Conservation (phyloP, 768 basidiomycete species). For the Phaeotremella fagi region DNA sequence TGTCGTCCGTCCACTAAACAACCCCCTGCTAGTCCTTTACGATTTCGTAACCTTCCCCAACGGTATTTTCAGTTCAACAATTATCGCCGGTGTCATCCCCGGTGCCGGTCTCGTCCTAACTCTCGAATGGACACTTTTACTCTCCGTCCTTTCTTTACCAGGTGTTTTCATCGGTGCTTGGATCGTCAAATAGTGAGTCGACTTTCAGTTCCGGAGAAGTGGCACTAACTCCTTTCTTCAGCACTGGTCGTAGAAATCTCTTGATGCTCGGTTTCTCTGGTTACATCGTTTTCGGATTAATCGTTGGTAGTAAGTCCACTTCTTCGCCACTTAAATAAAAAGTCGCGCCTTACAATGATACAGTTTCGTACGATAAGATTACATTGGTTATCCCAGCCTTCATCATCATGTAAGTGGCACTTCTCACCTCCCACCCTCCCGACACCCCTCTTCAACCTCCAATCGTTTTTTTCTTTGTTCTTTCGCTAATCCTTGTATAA, state of each 20-base stretch:
- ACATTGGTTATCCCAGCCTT: constrained; percentile 62
- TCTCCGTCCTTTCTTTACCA: constrained; percentile 51
- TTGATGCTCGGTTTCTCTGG: constrained; percentile 59
- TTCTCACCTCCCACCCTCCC: too few relatives aligned
- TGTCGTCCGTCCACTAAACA: too few relatives aligned
- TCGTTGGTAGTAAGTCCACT: constrained; percentile 11
- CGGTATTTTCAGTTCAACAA: constrained; percentile 63
- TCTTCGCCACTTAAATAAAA: neutral
- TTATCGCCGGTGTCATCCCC: constrained; percentile 64
- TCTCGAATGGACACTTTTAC: constrained; percentile 48
- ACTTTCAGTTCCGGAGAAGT: neutral
- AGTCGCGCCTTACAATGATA: too few relatives aligned
- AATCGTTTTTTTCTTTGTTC: too few relatives aligned
- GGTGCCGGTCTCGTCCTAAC: constrained; percentile 53
- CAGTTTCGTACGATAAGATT: constrained; percentile 57
- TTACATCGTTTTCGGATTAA: constrained; percentile 57
- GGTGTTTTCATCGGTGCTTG: constrained; percentile 51
- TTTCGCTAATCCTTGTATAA: too few relatives aligned
- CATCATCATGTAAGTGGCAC: constrained; percentile 67
- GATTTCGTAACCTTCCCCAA: constrained; percentile 73
- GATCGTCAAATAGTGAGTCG: constrained; percentile 54
- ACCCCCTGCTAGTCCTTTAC: constrained; percentile 57
- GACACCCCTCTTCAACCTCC: too few relatives aligned
- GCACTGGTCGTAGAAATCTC: constrained; percentile 31
- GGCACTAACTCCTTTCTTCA: neutral